Evolutionary conservation across 2,329 filamentous ascomycete species (phyloP).

Genomic region (Curvularia hawaiiensis): DNA sequence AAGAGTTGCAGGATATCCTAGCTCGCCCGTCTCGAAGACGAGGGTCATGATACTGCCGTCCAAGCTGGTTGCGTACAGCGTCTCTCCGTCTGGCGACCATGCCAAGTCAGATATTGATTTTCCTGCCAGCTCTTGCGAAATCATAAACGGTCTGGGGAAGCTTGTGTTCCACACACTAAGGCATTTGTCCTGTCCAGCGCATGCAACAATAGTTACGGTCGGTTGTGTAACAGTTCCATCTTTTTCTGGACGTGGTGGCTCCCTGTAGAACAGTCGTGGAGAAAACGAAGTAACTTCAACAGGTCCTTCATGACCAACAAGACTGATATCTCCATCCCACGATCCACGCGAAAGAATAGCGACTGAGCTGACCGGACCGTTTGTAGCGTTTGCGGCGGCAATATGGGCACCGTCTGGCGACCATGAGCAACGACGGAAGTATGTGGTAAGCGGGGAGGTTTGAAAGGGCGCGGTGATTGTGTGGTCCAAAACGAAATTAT

Average conservation of each 20-base stretch:
- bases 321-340: constrained; percentile 96
- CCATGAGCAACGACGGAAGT: constrained; percentile 96
- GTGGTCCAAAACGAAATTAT: constrained; percentile 95
- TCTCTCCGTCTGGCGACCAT: constrained; percentile 91
- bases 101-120: constrained; percentile 95
- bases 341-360: constrained; percentile 90
- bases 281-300: constrained; percentile 98
- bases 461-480: constrained; percentile 87
- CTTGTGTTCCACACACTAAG: constrained; percentile 98
- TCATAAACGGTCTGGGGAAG: constrained; percentile 86
- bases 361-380: constrained; percentile 95
- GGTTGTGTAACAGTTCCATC: constrained; percentile 52
- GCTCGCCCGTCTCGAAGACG: constrained; percentile 82
- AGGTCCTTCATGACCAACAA: constrained; percentile 96
- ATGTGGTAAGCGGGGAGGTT: constrained; percentile 92
- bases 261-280: constrained; percentile 80
- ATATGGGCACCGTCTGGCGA: constrained; percentile 97
- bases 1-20: constrained; percentile 84
- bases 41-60: constrained; percentile 86
- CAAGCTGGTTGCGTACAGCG: constrained; percentile 81
- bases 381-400: constrained; percentile 94
- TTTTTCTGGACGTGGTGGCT: constrained; percentile 63
- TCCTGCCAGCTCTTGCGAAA: constrained; percentile 83
- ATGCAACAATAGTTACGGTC: constrained; percentile 91
- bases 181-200: constrained; percentile 95